Conservation (phyloP, 139 green algal species). For the Parachlorella kessleri region DNA sequence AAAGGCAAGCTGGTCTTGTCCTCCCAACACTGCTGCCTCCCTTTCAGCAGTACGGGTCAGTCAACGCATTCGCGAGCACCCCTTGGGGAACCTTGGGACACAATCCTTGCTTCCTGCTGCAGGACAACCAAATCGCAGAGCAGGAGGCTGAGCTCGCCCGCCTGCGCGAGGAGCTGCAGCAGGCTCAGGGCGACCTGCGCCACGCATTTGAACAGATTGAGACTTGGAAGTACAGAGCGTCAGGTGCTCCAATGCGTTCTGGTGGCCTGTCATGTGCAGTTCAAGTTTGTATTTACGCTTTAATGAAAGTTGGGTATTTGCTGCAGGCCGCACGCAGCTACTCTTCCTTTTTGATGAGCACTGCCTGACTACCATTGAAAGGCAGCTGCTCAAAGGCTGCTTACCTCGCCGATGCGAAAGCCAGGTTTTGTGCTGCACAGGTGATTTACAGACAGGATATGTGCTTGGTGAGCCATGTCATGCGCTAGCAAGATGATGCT, state of each 20-base stretch:
- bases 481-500: too few relatives aligned
- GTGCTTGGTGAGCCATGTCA: too few relatives aligned
- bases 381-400: neutral
- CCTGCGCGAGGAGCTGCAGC: conserved; percentile 2
- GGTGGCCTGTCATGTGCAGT: too few relatives aligned
- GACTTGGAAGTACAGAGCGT: neutral
- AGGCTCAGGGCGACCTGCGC: neutral
- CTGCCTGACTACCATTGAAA: neutral
- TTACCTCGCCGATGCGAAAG: too few relatives aligned
- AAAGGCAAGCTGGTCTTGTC: too few relatives aligned
- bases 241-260: neutral
- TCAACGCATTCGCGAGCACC: too few relatives aligned
- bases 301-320: neutral
- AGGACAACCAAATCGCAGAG: conserved; percentile 6
- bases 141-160: neutral
- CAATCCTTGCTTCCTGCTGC: too few relatives aligned
- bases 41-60: too few relatives aligned
- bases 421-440: too few relatives aligned
- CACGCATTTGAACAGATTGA: neutral
- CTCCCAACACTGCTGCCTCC: too few relatives aligned
- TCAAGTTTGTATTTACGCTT: neutral
- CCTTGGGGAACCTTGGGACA: too few relatives aligned
- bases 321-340: neutral
- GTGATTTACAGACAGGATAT: too few relatives aligned
- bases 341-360: conserved; percentile 10